Base-by-base conservation (phyloP, 139 green algal species). In the Axilococcus clingmanii region DNA sequence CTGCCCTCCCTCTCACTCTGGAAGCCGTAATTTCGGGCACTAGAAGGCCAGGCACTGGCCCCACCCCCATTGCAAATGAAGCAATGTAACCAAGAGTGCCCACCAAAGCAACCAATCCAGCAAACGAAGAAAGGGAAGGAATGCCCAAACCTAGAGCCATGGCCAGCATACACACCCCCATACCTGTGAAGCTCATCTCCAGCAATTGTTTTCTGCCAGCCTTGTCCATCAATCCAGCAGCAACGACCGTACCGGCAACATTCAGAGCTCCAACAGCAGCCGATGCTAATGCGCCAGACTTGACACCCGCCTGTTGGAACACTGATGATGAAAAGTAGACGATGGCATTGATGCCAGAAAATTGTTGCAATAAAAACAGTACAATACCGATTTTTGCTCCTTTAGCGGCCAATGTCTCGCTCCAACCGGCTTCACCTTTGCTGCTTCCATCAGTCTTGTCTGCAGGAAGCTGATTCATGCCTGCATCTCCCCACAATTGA, bases 301-400 rank as follows among this genome's bases (percentile, higher is more conserved):
- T 43, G 14, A 98, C 74, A 24, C 91, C 91, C 0, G 87, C 91
- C 64, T 88, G 58, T 3, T 61, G 63, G 71, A 99, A 98, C 9
- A 98, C 83, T n/a, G 76, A 69, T 36, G 75, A 86, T 22, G 76
- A 89, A 67, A 94, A 97, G 76, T 93, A 97, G 23, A 96, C 74
- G 41, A 97, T 75, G 5, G 85, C 85, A 46, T 96, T 95, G 72
- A 99, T 93, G 66, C 91, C 91, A 3, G 77, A 71, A 51, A 95
- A 89, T 80, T 98, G 91, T 75, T 96, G 89, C 29, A 95, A 73
- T 4, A 90, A 36, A 61, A 96, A 97, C 25, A 97, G 54, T n/a
- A 50, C 35, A n/a, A 55, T 49, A 40, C 78, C 76, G 12, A 80
- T 77, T 8, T 63, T 20, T 25, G 76, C 72, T 4, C 66, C 66